Conservation (phyloP, 2,329 filamentous ascomycete genomes). For the Ophiostoma quercus region DNA sequence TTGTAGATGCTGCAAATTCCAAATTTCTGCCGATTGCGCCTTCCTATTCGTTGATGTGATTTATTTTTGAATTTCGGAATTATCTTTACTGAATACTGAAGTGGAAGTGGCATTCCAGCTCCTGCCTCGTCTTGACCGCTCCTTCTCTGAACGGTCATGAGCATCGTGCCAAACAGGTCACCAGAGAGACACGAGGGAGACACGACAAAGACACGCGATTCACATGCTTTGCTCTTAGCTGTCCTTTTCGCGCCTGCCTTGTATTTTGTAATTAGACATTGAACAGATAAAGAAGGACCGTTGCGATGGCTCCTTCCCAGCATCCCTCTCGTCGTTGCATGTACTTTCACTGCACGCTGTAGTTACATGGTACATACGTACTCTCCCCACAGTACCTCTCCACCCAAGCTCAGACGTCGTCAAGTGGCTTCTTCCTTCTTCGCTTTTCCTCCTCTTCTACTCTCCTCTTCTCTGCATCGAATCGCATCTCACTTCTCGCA, state of each 20-base stretch:
- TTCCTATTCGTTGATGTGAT: neutral
- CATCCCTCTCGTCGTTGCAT: neutral
- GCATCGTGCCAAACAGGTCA: neutral
- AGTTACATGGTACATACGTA: neutral
- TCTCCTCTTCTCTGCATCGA: neutral
- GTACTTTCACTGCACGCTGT: too few relatives aligned
- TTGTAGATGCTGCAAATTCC: neutral
- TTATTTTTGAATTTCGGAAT: neutral
- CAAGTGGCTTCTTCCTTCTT: neutral
- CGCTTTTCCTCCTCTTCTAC: neutral
- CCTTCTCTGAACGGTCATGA: conserved; percentile 11
- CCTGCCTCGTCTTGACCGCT: conserved; percentile 19
- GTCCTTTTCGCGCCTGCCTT: neutral
- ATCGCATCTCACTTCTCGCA: neutral
- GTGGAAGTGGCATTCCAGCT: neutral
- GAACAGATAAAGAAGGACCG: neutral
- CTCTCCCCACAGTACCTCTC: neutral
- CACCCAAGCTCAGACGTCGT: conserved; percentile 11
- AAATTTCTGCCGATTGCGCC: neutral
- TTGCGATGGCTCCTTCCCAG: neutral
- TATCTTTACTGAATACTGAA: neutral
- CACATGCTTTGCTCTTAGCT: neutral
- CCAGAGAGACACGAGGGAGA: too few relatives aligned
- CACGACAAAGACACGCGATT: neutral
- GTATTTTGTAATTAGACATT: neutral